Evolutionary conservation across 257 asterid genomes (phyloP).

Genomic region (Schizonepeta tenuifolia): DNA sequence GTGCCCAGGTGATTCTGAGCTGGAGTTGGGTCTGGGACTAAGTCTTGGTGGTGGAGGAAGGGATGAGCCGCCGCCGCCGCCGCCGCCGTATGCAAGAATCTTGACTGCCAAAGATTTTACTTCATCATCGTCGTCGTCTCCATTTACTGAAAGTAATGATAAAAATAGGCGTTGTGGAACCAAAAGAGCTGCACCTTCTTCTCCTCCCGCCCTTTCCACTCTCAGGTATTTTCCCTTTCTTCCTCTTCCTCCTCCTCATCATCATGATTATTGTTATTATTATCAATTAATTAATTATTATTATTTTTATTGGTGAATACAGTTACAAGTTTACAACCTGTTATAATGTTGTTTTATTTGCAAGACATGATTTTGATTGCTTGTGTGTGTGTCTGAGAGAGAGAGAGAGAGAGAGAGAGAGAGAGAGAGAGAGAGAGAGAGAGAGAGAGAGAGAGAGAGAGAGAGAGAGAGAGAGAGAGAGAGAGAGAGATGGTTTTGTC

Average conservation of each 20-base stretch:
- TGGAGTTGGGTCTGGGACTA: conserved; percentile 74
- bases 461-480: too few species aligned
- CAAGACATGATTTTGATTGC: not conserved
- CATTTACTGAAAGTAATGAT: conserved; percentile 37
- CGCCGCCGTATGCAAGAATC: conserved; percentile 44
- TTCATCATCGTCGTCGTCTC: conserved; percentile 52
- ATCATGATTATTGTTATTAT: too few species aligned
- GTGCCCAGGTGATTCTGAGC: conserved; percentile 61
- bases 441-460: too few species aligned
- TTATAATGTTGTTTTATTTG: not conserved
- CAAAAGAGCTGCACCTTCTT: conserved; percentile 67
- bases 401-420: too few species aligned
- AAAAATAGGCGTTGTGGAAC: conserved; percentile 40
- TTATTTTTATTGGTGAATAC: not conserved
- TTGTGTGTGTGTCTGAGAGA: not conserved
- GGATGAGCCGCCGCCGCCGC: conserved; percentile 27
- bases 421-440: not conserved
- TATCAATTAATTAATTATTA: too few species aligned
- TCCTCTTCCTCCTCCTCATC: not conserved
- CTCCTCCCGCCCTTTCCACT: conserved; percentile 64
- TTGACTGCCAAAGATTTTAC: conserved; percentile 58
- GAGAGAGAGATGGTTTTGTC: too few species aligned
- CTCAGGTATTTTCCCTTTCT: conserved; percentile 45
- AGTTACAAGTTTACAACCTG: not conserved
- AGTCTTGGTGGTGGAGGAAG: conserved; percentile 37